Conservation (phyloP, 495 filamentous ascomycete species). For the Daldinia decipiens region DNA sequence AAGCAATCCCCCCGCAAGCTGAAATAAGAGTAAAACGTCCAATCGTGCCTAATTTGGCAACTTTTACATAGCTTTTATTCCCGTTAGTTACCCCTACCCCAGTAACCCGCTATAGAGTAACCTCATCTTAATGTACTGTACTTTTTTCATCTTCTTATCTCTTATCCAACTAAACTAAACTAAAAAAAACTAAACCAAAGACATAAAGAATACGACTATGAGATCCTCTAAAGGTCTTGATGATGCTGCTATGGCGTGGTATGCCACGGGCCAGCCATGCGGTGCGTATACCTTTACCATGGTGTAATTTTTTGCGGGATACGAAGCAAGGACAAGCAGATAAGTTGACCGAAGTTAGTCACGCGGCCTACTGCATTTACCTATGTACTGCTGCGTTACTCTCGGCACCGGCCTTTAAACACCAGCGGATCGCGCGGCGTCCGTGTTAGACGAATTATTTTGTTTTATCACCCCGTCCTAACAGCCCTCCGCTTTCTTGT, state of each 20-base stretch:
- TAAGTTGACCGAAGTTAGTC: conserved; percentile 10
- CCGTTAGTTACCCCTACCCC: background rate
- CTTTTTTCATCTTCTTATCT: conserved; percentile 9
- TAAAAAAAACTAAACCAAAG: background rate
- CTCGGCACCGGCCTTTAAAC: background rate
- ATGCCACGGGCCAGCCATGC: background rate
- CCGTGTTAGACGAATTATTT: background rate
- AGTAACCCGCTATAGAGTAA: background rate
- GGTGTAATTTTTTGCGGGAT: conserved; percentile 3
- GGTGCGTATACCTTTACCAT: background rate
- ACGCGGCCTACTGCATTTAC: conserved; percentile 1
- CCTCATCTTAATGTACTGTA: conserved; percentile 18
- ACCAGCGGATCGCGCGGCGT: conserved; percentile 7
- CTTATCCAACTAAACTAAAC: background rate
- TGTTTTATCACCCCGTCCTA: conserved; percentile 1
- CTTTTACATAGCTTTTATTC: conserved; percentile 20
- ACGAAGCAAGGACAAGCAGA: background rate
- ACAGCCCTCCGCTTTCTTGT: conserved; percentile 16
- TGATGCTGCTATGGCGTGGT: conserved; percentile 19
- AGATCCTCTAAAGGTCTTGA: conserved; percentile 17
- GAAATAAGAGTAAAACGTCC: background rate
- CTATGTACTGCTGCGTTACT: background rate
- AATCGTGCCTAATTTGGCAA: conserved; percentile 23
- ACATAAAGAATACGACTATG: conserved; percentile 17
- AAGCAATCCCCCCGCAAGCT: conserved; percentile 8